Conservation (phyloP, 1,284 basidiomycete genomes). For the Cutaneotrichosporon spelunceum region DNA sequence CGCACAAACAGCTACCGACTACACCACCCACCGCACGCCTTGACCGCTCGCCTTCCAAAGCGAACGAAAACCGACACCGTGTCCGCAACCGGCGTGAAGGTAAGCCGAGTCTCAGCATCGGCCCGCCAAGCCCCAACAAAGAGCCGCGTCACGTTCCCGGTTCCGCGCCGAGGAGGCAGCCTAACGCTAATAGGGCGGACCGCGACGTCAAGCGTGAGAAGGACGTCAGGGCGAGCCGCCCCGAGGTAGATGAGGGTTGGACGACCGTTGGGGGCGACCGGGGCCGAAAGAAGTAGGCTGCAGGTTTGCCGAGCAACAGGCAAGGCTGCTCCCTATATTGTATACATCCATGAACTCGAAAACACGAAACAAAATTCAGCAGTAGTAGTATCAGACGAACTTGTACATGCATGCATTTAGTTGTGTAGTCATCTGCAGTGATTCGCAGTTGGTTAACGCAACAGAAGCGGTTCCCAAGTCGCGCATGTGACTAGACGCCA, state of each 20-base stretch:
- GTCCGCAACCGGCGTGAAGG: background rate
- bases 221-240: background rate
- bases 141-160: slow-evolving; percentile 15
- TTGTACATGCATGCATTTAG: slow-evolving; percentile 1
- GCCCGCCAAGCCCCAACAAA: slow-evolving; percentile 1
- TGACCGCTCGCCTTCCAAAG: background rate
- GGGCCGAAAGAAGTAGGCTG: slow-evolving; percentile 9
- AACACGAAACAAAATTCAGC: background rate
- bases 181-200: slow-evolving; percentile 7
- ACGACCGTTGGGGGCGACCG: slow-evolving; percentile 13
- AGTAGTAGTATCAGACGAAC: background rate
- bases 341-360: background rate
- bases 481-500: too few species aligned
- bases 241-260: slow-evolving; percentile 9
- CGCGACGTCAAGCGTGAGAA: background rate
- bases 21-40: background rate
- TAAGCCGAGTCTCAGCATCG: background rate
- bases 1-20: background rate
- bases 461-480: too few species aligned
- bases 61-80: background rate
- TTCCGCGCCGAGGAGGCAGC: slow-evolving; percentile 10
- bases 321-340: background rate
- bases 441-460: too few species aligned
- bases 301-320: background rate
- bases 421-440: background rate